Base-by-base conservation (phyloP, 2,329 filamentous ascomycete genomes). In the Magnaporthiopsis rhizophila region DNA sequence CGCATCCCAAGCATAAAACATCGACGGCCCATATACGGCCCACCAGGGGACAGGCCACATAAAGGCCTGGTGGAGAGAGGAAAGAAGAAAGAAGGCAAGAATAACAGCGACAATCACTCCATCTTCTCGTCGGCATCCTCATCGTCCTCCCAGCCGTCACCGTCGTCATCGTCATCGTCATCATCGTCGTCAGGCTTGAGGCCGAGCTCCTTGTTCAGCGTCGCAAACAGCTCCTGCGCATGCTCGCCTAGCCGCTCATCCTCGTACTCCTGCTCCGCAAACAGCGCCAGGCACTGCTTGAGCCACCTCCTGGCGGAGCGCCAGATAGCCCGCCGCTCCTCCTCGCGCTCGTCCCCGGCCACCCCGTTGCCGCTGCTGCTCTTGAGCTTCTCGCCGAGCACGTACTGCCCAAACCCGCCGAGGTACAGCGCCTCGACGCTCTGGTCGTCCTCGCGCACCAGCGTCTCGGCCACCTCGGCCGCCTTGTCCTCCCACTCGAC, bases 391-490 rank as follows among this genome's bases (percentile, higher is more conserved):
- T 90, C 85, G 13, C 89, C 90, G 67, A 90, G 80, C 65, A 97
- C 83, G 73, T 92, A 91, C 69, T 96, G 82, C 70, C 92, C 93
- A 91, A 94, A 98, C 4, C 95, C 96, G 58, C 95, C 95, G 6
- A 99, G 82, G 77, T 99, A 99, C 92, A 93, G 97, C 24, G 91
- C 90, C 77, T 99, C 95, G 26, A 99, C 90, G 74, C 94, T 97
- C 72, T 90, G 84, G 73, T 99, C 96, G 69, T 99, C 94, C 74
- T 99, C 95, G 50, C 85, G 81, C 56, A 96, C 86, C 63, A 99
- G 80, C 64, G 91, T 82, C 73, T 97, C 91, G 64, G 97, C 80
- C 3, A 98, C 92, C 65, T 90, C 86, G 65, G 96, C 85, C 0
- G 95, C 94, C 67, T 94, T 89, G 62, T 89, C 84, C 75, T 96